A percentile compares a stretch with the other conserved stretches of the same genome.
These are phyloP conservation scores for Fusarium sp. DNA, from an alignment of 2,329 filamentous ascomycete genomes.

Conservation along the genomic window DNA sequence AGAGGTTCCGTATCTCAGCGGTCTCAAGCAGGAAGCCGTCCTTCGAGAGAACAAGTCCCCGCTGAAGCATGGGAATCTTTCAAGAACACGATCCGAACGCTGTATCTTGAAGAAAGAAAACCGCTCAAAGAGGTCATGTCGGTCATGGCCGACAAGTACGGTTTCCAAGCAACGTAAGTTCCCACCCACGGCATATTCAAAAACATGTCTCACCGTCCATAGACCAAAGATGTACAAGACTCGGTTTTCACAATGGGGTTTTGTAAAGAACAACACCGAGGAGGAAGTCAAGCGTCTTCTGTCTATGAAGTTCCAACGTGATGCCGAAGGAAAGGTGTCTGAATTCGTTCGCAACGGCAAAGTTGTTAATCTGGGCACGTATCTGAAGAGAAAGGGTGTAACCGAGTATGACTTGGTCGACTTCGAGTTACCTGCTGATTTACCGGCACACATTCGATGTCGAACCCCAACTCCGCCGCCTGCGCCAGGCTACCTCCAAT, in stretches of 20 bases:
- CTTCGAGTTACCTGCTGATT: constrained; percentile 60
- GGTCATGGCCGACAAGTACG: constrained; percentile 65
- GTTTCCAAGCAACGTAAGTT: constrained; percentile 65
- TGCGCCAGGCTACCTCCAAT: constrained; percentile 58
- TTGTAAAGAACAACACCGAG: constrained; percentile 69
- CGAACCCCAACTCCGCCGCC: constrained; percentile 62
- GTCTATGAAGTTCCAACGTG: constrained; percentile 67
- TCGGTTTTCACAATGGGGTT: constrained; percentile 69
- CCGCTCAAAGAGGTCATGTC: constrained; percentile 68
- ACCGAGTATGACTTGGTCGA: constrained; percentile 67
- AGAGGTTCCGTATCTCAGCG: constrained; percentile 51
- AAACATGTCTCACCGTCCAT: constrained; percentile 26
- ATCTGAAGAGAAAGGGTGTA: constrained; percentile 67
- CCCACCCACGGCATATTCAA: not conserved
- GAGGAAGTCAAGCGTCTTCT: constrained; percentile 66
- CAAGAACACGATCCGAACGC: constrained; percentile 61
- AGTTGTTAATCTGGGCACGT: constrained; percentile 66
- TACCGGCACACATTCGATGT: constrained; percentile 61
- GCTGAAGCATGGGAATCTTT: constrained; percentile 64
- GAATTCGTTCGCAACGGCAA: constrained; percentile 68
- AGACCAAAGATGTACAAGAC: constrained; percentile 71
- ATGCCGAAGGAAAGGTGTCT: constrained; percentile 67
- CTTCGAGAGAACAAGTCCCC: constrained; percentile 61
- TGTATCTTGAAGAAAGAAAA: constrained; percentile 65
- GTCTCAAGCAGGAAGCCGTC: constrained; percentile 53